These are phyloP conservation scores for Colletotrichum caudatum DNA, from an alignment of 2,329 filamentous ascomycete species.

Conservation along the genomic window DNA sequence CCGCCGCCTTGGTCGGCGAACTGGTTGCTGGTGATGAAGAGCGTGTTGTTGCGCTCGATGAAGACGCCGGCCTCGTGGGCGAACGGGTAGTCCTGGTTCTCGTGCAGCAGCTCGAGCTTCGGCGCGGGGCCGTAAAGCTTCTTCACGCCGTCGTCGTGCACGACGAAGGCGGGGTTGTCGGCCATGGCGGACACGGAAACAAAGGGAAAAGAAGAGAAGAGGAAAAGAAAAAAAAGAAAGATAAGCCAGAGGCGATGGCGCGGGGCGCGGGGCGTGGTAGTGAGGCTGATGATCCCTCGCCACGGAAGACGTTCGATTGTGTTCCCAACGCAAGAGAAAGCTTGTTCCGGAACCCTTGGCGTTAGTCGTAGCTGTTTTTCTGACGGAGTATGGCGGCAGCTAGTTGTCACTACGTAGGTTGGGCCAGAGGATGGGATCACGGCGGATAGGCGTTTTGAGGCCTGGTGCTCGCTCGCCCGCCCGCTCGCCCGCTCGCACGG, in stretches of 20 bases:
- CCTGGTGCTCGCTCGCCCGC: neutral
- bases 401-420: neutral
- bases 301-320: neutral
- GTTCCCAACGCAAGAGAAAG: neutral
- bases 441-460: constrained; percentile 5
- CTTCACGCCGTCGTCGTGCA: constrained; percentile 29
- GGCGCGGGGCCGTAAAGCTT: constrained; percentile 52
- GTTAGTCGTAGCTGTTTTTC: neutral
- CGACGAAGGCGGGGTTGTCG: constrained; percentile 24
- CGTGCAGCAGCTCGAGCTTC: constrained; percentile 52
- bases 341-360: constrained; percentile 14
- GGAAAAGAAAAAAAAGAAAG: too few species aligned
- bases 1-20: constrained; percentile 43
- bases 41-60: constrained; percentile 46
- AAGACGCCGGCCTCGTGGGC: constrained; percentile 61
- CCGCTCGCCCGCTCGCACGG: constrained; percentile 1
- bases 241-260: neutral
- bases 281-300: neutral
- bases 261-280: neutral
- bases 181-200: constrained; percentile 10
- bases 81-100: constrained; percentile 57
- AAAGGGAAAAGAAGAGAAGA: too few species aligned
- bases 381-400: neutral
- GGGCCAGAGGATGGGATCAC: neutral
- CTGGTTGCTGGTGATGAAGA: constrained; percentile 53